These are phyloP conservation scores for Leishmania mexicana DNA, from an alignment of 208 protist genomes.

Conservation along the genomic window DNA sequence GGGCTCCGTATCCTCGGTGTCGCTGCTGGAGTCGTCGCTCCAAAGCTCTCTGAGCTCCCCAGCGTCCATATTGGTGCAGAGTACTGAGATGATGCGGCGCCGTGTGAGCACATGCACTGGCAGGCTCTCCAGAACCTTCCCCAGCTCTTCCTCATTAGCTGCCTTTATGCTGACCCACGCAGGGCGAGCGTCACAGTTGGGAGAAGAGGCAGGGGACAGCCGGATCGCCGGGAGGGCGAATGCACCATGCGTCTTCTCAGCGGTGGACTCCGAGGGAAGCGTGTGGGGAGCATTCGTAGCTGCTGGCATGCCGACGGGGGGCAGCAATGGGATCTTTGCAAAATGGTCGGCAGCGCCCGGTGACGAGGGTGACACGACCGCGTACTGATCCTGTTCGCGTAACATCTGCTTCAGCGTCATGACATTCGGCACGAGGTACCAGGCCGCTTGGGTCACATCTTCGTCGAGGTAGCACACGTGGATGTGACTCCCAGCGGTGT, in stretches of 20 bases:
- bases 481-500: conserved; percentile 11
- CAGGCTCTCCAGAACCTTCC: conserved; percentile 41
- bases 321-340: background rate
- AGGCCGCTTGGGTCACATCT: conserved; percentile 6
- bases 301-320: background rate
- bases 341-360: conserved; percentile 12
- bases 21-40: background rate
- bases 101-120: conserved; percentile 48
- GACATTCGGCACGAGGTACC: conserved; percentile 14
- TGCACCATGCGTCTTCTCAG: background rate
- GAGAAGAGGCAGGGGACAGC: conserved; percentile 5
- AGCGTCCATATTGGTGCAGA: background rate
- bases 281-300: background rate
- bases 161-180: conserved; percentile 46
- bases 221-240: conserved; percentile 4
- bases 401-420: conserved; percentile 21
- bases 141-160: conserved; percentile 22
- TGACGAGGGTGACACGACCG: background rate
- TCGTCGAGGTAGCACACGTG: conserved; percentile 30
- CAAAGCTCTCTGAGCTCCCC: background rate
- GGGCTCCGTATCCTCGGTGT: background rate
- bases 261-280: background rate
- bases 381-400: background rate
- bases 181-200: conserved; percentile 8
- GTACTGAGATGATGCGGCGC: conserved; percentile 19